phyloP scores from a whole-genome alignment of 2,329 filamentous ascomycete species.

The Pseudogymnoascus sp. region DNA sequence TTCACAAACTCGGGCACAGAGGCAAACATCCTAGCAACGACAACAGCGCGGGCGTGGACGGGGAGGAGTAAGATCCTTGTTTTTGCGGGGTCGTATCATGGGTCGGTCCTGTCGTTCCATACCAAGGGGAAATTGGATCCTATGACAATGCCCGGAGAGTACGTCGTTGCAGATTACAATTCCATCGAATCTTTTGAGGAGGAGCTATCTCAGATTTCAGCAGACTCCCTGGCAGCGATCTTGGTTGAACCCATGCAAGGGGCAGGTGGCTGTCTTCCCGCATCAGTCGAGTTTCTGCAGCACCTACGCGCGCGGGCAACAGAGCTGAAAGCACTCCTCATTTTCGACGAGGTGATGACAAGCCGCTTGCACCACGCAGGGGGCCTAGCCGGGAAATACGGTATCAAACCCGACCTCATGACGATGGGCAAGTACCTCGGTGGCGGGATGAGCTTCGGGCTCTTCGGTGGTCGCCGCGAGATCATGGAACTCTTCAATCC shows the following conservation, averaged over 20 bases:
- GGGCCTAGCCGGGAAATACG: conserved; percentile 38
- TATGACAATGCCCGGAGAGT: conserved; percentile 20
- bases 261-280: conserved; percentile 48
- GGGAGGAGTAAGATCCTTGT: conserved; percentile 18
- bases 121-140: conserved; percentile 35
- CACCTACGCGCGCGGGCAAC: conserved; percentile 18
- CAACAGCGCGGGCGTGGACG: conserved; percentile 24
- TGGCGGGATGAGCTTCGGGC: conserved; percentile 57
- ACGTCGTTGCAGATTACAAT: conserved; percentile 52
- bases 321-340: conserved; percentile 44
- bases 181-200: conserved; percentile 39
- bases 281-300: conserved; percentile 20
- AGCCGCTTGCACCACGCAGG: conserved; percentile 40
- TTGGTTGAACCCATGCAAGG: conserved; percentile 60
- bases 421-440: conserved; percentile 60
- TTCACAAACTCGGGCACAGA: conserved; percentile 61
- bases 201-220: conserved; percentile 31
- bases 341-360: conserved; percentile 66
- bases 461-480: conserved; percentile 51
- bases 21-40: conserved; percentile 51
- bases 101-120: conserved; percentile 33
- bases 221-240: conserved; percentile 40
- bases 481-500: conserved; percentile 52
- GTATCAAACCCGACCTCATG: conserved; percentile 49
- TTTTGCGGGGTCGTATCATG: conserved; percentile 24